Evolutionary conservation across 2,329 filamentous ascomycete genomes (phyloP), one percentile per base, ranked within the genome.

Genomic region (Sarocladium strictum): DNA sequence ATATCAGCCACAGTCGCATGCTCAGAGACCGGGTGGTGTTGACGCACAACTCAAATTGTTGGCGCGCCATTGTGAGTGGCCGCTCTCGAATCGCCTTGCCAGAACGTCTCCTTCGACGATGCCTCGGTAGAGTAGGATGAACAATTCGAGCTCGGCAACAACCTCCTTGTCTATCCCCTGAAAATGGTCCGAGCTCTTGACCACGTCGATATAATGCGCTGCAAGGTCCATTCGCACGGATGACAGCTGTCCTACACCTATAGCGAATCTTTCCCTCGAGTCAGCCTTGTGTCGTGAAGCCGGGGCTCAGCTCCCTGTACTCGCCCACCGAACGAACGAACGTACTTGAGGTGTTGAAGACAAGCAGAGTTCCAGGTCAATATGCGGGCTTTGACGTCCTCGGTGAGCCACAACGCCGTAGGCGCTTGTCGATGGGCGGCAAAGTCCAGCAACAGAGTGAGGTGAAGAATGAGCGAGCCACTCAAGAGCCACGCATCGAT

Each of bases 331-430:
- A n/a, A n/a, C n/a, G n/a, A n/a, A n/a, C n/a, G n/a, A n/a, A 43
- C 40, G 40, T 43, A 43, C 40, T 43, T 43, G 40, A 43, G 40
- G 21, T 43, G 40, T 43, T 43, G 40, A 24, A 43, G 40, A 24
- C 40, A 43, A 43, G 40, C 40, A 4, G 40, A 43, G 21, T 43
- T 43, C 40, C 40, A 43, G 3, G 40, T 43, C 21, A 43, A 23
- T 12, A 43, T 43, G 24, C 40, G 40, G 21, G 9, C 24, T 24
- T 24, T 43, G 40, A 15, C n/a, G 40, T 43, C 40, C 24, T 24
- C 17, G 10, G 40, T 23, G 21, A 23, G 24, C 24, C 6, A 15
- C 35, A 38, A 5, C n/a, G 11, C 7, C 21, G 40, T 19, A 9
- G 40, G 40, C 40, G 40, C 21, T 24, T 15, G 35, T 6, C 17